Evolutionary conservation across 208 protist genomes (phyloP).

Genomic region (Trypanosoma cruzi): DNA sequence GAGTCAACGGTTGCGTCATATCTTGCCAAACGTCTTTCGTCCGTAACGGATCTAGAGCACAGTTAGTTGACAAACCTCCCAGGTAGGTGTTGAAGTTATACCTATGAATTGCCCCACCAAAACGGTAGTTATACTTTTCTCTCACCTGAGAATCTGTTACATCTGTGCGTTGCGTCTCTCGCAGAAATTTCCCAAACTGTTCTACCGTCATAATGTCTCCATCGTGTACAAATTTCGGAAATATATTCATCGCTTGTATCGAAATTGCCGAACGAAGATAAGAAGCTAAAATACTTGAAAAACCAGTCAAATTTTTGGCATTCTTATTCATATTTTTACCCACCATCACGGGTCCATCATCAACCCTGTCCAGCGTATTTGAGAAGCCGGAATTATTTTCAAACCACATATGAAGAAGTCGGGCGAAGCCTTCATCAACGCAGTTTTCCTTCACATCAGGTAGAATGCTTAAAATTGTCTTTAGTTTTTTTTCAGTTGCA

Average conservation of each 20-base stretch:
- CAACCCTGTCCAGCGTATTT: slow-evolving; percentile 38
- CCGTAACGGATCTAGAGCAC: slow-evolving; percentile 71
- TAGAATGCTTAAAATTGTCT: slow-evolving; percentile 49
- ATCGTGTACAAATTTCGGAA: slow-evolving; percentile 65
- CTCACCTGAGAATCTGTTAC: slow-evolving; percentile 71
- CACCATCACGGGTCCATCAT: slow-evolving; percentile 54
- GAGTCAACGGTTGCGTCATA: slow-evolving; percentile 90
- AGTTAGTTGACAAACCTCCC: slow-evolving; percentile 83
- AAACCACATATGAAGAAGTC: slow-evolving; percentile 78
- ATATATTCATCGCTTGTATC: slow-evolving; percentile 70
- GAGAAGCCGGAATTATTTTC: slow-evolving; percentile 54
- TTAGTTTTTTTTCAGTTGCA: slow-evolving; percentile 46
- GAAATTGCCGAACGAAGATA: slow-evolving; percentile 66
- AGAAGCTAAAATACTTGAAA: slow-evolving; percentile 67
- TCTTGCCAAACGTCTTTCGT: slow-evolving; percentile 87
- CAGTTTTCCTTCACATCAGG: slow-evolving; percentile 66
- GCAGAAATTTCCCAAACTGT: slow-evolving; percentile 79
- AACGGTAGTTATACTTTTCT: slow-evolving; percentile 90
- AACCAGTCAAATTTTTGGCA: slow-evolving; percentile 14
- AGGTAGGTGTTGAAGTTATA: slow-evolving; percentile 89
- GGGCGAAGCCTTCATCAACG: slow-evolving; percentile 85
- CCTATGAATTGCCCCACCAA: slow-evolving; percentile 78
- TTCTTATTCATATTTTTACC: slow-evolving; percentile 28
- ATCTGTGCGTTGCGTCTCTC: slow-evolving; percentile 68
- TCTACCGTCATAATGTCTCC: slow-evolving; percentile 71